Evolutionary conservation across 768 basidiomycete genomes (phyloP).

Genomic region (Psilocybe tampanensis): DNA sequence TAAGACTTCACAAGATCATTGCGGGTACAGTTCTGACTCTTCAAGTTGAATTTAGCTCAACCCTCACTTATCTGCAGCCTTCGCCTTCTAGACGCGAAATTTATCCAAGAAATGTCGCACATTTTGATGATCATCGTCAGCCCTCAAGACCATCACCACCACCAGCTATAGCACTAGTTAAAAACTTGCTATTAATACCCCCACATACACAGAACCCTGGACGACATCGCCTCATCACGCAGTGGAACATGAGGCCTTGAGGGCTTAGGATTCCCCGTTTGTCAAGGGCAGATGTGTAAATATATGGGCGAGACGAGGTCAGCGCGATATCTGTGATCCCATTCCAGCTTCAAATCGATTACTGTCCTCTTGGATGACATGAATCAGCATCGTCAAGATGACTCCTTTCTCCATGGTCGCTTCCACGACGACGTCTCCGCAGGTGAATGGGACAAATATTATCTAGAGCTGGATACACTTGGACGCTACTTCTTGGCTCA

Average conservation of each 20-base stretch:
- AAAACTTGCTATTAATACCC: not conserved
- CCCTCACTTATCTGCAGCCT: too few relatives aligned
- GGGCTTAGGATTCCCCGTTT: not conserved
- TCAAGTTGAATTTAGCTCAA: too few relatives aligned
- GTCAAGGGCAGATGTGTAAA: not conserved
- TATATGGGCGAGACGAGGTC: not conserved
- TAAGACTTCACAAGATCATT: too few relatives aligned
- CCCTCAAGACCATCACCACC: not conserved
- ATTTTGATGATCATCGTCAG: too few relatives aligned
- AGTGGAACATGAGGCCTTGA: not conserved
- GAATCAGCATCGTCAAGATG: not conserved
- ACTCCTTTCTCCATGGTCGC: not conserved
- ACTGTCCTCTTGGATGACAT: not conserved
- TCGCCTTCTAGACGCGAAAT: too few relatives aligned
- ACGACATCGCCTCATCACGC: not conserved
- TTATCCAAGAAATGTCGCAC: too few relatives aligned
- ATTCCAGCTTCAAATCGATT: not conserved
- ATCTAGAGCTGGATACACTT: constrained; percentile 11
- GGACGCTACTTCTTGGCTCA: constrained; percentile 13
- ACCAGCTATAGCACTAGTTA: too few relatives aligned
- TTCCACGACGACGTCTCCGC: not conserved
- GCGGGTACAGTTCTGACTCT: too few relatives aligned
- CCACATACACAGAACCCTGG: not conserved
- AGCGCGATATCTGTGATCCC: too few relatives aligned
- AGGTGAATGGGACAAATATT: constrained; percentile 9